Conservation (phyloP, 2,329 filamentous ascomycete species). For the Acarospora socialis region DNA sequence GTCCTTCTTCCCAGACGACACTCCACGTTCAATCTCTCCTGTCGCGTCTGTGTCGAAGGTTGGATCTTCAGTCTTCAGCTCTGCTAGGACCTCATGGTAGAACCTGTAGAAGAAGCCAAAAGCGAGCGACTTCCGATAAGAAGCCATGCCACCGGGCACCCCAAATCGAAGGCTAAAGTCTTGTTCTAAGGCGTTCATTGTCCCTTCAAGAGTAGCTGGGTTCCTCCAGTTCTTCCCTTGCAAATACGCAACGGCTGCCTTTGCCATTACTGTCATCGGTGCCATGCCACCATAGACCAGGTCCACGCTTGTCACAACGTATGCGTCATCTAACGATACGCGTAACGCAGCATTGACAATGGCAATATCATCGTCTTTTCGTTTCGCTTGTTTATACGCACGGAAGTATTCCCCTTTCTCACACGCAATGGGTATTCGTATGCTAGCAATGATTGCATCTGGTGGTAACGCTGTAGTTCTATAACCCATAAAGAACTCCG, state of each 20-base stretch:
- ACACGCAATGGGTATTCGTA: slow-evolving; percentile 67
- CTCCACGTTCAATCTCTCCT: slow-evolving; percentile 68
- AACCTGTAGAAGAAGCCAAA: slow-evolving; percentile 95
- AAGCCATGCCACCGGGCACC: slow-evolving; percentile 94
- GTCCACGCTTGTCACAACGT: slow-evolving; percentile 58
- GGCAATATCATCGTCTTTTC: slow-evolving; percentile 96
- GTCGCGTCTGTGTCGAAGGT: slow-evolving; percentile 60
- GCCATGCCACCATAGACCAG: slow-evolving; percentile 95
- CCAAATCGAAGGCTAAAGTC: slow-evolving; percentile 84
- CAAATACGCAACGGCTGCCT: slow-evolving; percentile 59
- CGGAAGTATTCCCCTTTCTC: slow-evolving; percentile 70
- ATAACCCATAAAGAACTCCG: slow-evolving; percentile 84
- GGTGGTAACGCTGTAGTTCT: slow-evolving; percentile 65
- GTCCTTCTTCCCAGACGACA: slow-evolving; percentile 71
- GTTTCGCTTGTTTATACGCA: slow-evolving; percentile 90
- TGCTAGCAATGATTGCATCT: slow-evolving; percentile 71
- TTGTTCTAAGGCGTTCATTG: slow-evolving; percentile 74
- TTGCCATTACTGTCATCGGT: slow-evolving; percentile 75
- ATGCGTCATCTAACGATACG: slow-evolving; percentile 52
- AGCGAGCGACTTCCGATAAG: slow-evolving; percentile 80
- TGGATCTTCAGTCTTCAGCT: slow-evolving; percentile 37
- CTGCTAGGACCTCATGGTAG: slow-evolving; percentile 71
- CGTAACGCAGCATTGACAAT: slow-evolving; percentile 84
- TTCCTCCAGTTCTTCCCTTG: slow-evolving; percentile 67
- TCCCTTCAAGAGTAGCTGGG: slow-evolving; percentile 69